Base-by-base conservation (phyloP, 2,329 filamentous ascomycete genomes). In the Rosellinia necatrix region DNA sequence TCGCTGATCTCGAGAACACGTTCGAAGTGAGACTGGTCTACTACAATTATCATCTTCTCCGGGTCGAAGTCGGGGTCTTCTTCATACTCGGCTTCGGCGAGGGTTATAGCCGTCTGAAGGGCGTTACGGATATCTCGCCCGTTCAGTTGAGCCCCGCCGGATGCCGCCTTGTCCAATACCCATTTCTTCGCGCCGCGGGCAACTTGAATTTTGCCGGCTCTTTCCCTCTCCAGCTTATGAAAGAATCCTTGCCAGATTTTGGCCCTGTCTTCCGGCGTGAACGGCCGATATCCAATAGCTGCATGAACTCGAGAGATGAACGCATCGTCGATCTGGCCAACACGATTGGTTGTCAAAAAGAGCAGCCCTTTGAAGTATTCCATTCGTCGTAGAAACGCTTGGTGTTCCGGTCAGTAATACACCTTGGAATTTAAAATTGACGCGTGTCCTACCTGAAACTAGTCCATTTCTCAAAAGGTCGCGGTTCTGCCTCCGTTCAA, bases 251-350 rank as follows among this genome's bases (percentile, higher is more conserved):
- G 3, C 52, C 56, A 59, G 12, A 56, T 52, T n/a, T 56, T 42
- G 19, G 25, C 6, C 9, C 52, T 1, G 15, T 25, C 12, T 2
- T 43, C 27, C 1, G 41, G 27, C 0, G 22, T 7, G 10, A 24
- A 57, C 0, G 63, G 55, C n/a, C 58, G 51, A 46, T 72, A 72
- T 12, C 62, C 53, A 13, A 72, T 58, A 1, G 65, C 59, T 2
- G 71, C 61, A 38, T 73, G 70, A 34, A 72, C 68, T 12, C 71
- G 64, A 3, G 64, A 68, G 10, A 67, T 64, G 53, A 76, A 71
- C 0, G 74, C 74, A 25, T 73, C 70, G 40, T 77, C 75, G 29
- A 78, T 70, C 4, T 62, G 60, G 9, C 70, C 61, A 19, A 76
- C 72, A 3, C 65, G 58, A 41, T 68, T 68, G 2, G 67, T 68